Percentiles rank a stretch among this genome's conserved stretches.
Evolutionary conservation across 148 eudicot species (phyloP).

Genomic region (Persicaria tinctoria): DNA sequence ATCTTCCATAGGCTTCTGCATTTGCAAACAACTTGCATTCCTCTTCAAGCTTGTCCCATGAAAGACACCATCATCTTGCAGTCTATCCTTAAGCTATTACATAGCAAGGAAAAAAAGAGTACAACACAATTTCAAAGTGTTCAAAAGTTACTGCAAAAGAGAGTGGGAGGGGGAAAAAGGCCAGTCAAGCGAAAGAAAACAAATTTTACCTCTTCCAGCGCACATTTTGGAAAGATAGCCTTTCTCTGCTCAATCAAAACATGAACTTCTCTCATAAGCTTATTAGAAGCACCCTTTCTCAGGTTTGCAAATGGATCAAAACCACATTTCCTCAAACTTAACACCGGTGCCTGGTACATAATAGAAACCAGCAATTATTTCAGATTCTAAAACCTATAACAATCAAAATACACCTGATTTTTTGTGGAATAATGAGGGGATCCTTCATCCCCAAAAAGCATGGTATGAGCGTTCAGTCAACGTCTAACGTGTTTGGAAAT

Average conservation of each 20-base stretch:
- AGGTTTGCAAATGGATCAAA: constrained; percentile 11
- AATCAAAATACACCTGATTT: neutral
- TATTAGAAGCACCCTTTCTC: constrained; percentile 23
- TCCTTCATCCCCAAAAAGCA: too few species aligned
- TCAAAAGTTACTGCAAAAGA: neutral
- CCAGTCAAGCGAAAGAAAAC: neutral
- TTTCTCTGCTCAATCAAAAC: constrained; percentile 44
- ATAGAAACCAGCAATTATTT: constrained; percentile 3
- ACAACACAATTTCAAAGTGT: neutral
- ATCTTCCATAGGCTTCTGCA: neutral
- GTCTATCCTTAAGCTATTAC: constrained; percentile 52
- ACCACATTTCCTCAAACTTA: constrained; percentile 17
- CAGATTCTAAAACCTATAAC: neutral
- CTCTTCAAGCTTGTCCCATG: constrained; percentile 12
- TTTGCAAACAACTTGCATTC: constrained; percentile 12
- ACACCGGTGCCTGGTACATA: constrained; percentile 27
- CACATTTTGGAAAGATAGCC: constrained; percentile 31
- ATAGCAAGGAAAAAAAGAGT: neutral
- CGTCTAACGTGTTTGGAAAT: neutral
- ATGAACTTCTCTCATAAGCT: constrained; percentile 29
- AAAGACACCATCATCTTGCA: constrained; percentile 37
- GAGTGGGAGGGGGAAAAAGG: neutral
- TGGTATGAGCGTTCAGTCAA: too few species aligned
- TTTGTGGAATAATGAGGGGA: neutral
- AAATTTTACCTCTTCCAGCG: constrained; percentile 43